Percentiles rank a stretch among this genome's conserved stretches.
Evolutionary conservation across 2,329 filamentous ascomycete genomes (phyloP).

Genomic region (Diplocarpon mali): DNA sequence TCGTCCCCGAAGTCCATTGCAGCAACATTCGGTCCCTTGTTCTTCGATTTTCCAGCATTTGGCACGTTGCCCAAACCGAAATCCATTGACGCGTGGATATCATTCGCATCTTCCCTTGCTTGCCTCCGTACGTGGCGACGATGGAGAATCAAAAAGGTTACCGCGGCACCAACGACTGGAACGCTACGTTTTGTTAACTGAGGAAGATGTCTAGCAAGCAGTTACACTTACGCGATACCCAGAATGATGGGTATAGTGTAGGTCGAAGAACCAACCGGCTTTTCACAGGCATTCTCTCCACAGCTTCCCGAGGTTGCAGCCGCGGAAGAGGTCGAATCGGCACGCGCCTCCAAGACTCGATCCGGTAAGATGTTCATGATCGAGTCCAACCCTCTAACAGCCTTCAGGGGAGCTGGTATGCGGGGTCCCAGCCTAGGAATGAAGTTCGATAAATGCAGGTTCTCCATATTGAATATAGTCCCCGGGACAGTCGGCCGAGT

Average conservation of each 20-base stretch:
- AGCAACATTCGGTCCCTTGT: slow-evolving; percentile 1
- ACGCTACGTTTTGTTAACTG: slow-evolving; percentile 42
- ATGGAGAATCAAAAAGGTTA: slow-evolving; percentile 67
- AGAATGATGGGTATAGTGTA: slow-evolving; percentile 57
- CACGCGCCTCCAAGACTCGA: slow-evolving; percentile 18
- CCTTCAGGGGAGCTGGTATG: slow-evolving; percentile 11
- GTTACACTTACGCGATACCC: slow-evolving; percentile 53
- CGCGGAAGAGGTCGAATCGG: slow-evolving; percentile 13
- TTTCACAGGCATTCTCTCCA: slow-evolving; percentile 43
- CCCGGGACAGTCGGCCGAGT: background rate
- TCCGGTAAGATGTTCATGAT: slow-evolving; percentile 19
- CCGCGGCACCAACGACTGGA: slow-evolving; percentile 55
- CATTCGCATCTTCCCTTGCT: slow-evolving; percentile 65
- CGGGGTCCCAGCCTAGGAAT: slow-evolving; percentile 22
- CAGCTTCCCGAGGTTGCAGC: slow-evolving; percentile 23
- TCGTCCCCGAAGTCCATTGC: slow-evolving; percentile 7
- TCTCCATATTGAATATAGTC: slow-evolving; percentile 15
- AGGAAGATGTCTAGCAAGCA: background rate
- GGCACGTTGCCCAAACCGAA: slow-evolving; percentile 63
- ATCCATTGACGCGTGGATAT: slow-evolving; percentile 84
- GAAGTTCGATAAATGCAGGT: slow-evolving; percentile 17
- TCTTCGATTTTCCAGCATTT: slow-evolving; percentile 17
- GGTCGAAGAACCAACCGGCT: slow-evolving; percentile 41
- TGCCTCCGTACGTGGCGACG: slow-evolving; percentile 64
- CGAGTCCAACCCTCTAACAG: slow-evolving; percentile 18